These are phyloP conservation scores for Candida ponderosae DNA, from an alignment of 805 yeast genomes.

Conservation along the genomic window DNA sequence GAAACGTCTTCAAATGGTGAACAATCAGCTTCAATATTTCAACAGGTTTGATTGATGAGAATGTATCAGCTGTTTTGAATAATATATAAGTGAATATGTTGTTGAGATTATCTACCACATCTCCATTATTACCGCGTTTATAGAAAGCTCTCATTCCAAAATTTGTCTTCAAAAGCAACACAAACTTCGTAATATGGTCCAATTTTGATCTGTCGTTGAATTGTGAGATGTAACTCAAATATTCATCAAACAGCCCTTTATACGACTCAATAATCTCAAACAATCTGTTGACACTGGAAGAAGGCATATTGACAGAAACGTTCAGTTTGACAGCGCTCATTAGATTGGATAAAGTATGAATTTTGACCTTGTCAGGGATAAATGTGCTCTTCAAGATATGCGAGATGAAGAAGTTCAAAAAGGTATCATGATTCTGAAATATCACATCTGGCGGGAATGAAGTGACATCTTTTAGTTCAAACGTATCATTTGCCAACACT, in stretches of 20 bases:
- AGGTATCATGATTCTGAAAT: conserved; percentile 1
- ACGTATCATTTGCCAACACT: conserved; percentile 2
- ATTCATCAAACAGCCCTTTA: conserved; percentile 1
- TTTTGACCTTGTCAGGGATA: not conserved
- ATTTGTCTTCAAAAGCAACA: conserved; percentile 9
- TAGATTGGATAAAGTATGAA: not conserved
- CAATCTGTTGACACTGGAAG: no score
- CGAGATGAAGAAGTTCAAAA: not conserved
- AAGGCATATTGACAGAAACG: not conserved
- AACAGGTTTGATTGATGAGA: conserved; percentile 2
- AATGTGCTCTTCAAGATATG: not conserved
- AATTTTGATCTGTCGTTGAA: not conserved
- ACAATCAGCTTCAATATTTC: conserved; percentile 13
- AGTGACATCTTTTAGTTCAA: conserved; percentile 7
- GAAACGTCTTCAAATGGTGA: conserved; percentile 8
- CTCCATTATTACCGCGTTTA: conserved; percentile 1
- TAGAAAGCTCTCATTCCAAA: conserved; percentile 8
- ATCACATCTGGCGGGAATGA: conserved; percentile 2
- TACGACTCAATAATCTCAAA: conserved; percentile 1
- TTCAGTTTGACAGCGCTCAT: not conserved
- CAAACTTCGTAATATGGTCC: conserved; percentile 10
- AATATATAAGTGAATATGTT: conserved; percentile 7
- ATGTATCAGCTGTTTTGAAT: conserved; percentile 4
- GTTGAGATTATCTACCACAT: not conserved
- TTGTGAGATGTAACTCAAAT: not conserved